phyloP scores from a whole-genome alignment of 1,139 yeast genomes.

The Tardiomyces digboiensis region DNA sequence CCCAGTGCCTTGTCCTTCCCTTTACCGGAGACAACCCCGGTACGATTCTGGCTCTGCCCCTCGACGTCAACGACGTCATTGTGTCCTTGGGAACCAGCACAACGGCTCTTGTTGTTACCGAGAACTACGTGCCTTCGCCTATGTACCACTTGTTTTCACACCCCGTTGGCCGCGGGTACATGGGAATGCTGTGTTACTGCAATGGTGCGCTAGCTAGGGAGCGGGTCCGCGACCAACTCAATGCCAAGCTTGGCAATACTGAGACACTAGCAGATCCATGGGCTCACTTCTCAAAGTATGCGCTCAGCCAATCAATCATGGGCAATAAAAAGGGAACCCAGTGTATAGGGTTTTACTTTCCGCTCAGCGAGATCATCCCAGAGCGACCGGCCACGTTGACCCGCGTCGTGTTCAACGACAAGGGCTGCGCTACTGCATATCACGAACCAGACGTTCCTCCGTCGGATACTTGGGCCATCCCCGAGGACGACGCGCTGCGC shows the following conservation, averaged over 20 bases:
- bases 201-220: slow-evolving; percentile 89
- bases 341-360: slow-evolving; percentile 69
- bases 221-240: slow-evolving; percentile 54
- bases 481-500: slow-evolving; percentile 61
- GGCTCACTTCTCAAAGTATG: slow-evolving; percentile 51
- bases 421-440: slow-evolving; percentile 1
- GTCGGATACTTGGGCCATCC: slow-evolving; percentile 28
- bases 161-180: slow-evolving; percentile 66
- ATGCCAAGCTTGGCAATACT: slow-evolving; percentile 36
- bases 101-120: slow-evolving; percentile 73
- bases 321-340: slow-evolving; percentile 2
- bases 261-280: slow-evolving; percentile 32
- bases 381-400: slow-evolving; percentile 37
- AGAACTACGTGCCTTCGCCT: slow-evolving; percentile 67
- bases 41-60: slow-evolving; percentile 74
- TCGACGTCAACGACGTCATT: slow-evolving; percentile 65
- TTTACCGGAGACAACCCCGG: slow-evolving; percentile 93
- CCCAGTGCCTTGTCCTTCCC: slow-evolving; percentile 44
- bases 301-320: slow-evolving; percentile 18
- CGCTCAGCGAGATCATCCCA: slow-evolving; percentile 85
- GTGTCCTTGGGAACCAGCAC: slow-evolving; percentile 87
- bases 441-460: background rate
- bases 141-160: slow-evolving; percentile 82
- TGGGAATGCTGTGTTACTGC: slow-evolving; percentile 96
- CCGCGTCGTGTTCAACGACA: slow-evolving; percentile 11